Evolutionary conservation across 768 basidiomycete species (phyloP).

Genomic region (Leccinum fibrillosum): DNA sequence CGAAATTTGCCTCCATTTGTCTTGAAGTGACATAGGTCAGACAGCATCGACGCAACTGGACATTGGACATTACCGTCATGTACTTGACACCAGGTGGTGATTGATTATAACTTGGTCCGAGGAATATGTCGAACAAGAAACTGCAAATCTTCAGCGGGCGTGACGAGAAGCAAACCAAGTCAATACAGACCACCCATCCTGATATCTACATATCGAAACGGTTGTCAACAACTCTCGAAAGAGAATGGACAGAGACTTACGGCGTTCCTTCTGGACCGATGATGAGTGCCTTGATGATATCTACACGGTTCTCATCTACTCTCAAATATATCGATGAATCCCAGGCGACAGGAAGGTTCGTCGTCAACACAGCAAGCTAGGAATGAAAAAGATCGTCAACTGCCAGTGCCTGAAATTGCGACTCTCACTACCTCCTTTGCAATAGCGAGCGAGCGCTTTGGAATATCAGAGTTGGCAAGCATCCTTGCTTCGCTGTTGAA

Average conservation of each 20-base stretch:
- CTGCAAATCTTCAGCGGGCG: slow-evolving; percentile 28
- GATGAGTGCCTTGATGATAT: slow-evolving; percentile 88
- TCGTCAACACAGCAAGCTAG: slow-evolving; percentile 89
- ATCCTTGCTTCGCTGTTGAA: slow-evolving; percentile 82
- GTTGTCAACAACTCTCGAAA: slow-evolving; percentile 1
- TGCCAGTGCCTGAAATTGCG: background rate
- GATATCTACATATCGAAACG: slow-evolving; percentile 49
- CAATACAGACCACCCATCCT: slow-evolving; percentile 80
- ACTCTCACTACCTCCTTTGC: slow-evolving; percentile 78
- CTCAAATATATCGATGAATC: slow-evolving; percentile 91
- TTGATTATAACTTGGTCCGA: slow-evolving; percentile 86
- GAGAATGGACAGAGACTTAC: slow-evolving; percentile 41
- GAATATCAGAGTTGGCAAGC: slow-evolving; percentile 81
- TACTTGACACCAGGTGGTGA: slow-evolving; percentile 75
- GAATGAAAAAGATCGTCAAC: slow-evolving; percentile 12
- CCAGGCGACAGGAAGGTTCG: slow-evolving; percentile 93
- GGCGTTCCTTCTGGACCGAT: slow-evolving; percentile 94
- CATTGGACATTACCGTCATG: slow-evolving; percentile 44
- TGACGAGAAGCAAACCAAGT: background rate
- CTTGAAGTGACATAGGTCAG: slow-evolving; percentile 34
- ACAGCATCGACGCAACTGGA: background rate
- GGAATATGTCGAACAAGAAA: slow-evolving; percentile 88
- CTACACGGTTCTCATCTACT: slow-evolving; percentile 89
- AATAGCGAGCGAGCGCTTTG: slow-evolving; percentile 89
- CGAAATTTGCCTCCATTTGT: slow-evolving; percentile 86